Conservation (phyloP, 805 yeast genomes). For the Wickerhamiella domercqiae region DNA sequence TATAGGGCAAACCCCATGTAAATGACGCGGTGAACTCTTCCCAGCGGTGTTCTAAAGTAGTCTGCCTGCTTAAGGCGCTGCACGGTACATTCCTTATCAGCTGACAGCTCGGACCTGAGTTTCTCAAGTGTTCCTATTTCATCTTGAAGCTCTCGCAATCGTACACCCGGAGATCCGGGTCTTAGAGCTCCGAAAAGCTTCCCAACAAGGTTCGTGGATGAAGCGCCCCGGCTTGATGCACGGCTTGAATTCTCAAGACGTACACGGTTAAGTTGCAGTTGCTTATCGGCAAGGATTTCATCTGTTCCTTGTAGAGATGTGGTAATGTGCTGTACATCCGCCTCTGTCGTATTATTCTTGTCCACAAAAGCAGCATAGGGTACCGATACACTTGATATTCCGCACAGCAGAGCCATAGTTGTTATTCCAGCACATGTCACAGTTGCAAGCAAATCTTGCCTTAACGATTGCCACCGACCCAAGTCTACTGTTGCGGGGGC, state of each 20-base stretch:
- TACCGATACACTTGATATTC: slow-evolving; percentile 28
- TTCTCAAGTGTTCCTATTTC: slow-evolving; percentile 25
- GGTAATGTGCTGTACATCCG: slow-evolving; percentile 21
- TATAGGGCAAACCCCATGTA: slow-evolving; percentile 25
- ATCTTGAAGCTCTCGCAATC: slow-evolving; percentile 5
- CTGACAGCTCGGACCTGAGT: slow-evolving; percentile 21
- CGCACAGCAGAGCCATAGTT: slow-evolving; percentile 28
- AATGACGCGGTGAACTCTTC: slow-evolving; percentile 17
- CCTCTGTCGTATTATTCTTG: slow-evolving; percentile 18
- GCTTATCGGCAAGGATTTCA: slow-evolving; percentile 19
- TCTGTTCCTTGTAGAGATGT: slow-evolving; percentile 21
- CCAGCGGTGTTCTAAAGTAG: slow-evolving; percentile 20
- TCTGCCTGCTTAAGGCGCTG: slow-evolving; percentile 18
- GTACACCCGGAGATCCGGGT: background rate
- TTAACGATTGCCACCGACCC: slow-evolving; percentile 11
- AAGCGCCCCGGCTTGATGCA: background rate
- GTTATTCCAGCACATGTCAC: slow-evolving; percentile 29
- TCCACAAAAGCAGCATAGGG: slow-evolving; percentile 25
- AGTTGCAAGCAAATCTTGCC: slow-evolving; percentile 21
- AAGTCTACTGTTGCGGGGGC: background rate
- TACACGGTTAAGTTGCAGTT: slow-evolving; percentile 17
- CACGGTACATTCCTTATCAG: slow-evolving; percentile 20
- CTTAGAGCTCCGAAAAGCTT: slow-evolving; percentile 10
- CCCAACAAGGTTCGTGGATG: slow-evolving; percentile 19
- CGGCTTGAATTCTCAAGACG: slow-evolving; percentile 16